A percentile compares a stretch with the other conserved stretches of the same genome.
Evolutionary conservation across 2,329 filamentous ascomycete genomes (phyloP).

Genomic region (Colletotrichum sp.): DNA sequence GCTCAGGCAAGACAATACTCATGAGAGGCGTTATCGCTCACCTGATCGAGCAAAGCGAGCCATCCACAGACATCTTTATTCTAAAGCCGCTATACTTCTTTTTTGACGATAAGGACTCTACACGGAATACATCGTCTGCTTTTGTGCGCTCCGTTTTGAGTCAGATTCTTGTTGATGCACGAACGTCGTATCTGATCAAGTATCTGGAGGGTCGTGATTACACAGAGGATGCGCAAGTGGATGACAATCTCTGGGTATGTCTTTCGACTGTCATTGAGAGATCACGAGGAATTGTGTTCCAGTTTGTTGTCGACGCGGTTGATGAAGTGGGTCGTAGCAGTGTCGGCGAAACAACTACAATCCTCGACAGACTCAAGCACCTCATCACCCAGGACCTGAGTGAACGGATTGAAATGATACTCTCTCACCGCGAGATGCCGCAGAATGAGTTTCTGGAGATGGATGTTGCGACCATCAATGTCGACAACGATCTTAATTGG

Average conservation of each 20-base stretch:
- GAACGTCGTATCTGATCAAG: neutral
- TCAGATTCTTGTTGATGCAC: neutral
- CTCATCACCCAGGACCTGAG: neutral
- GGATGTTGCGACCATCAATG: too few species aligned
- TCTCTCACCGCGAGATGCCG: too few species aligned
- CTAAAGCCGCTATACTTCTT: neutral
- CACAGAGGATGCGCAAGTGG: neutral
- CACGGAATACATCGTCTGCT: accelerated
- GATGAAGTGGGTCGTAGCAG: neutral
- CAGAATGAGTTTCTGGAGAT: too few species aligned
- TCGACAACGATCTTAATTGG: neutral
- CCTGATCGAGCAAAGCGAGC: neutral
- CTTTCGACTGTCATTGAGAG: accelerated
- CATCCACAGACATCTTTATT: too few species aligned
- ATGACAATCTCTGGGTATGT: neutral
- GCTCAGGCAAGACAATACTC: neutral
- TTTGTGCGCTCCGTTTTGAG: neutral
- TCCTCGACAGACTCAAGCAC: accelerated
- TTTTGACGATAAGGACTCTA: neutral
- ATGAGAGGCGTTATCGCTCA: neutral
- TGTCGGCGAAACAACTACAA: accelerated
- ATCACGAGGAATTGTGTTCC: accelerated
- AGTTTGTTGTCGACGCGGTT: neutral
- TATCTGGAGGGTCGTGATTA: accelerated
- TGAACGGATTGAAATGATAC: too few species aligned